Evolutionary conservation across 2,329 filamentous ascomycete genomes (phyloP).

Genomic region (Clarireedia monteithiana): DNA sequence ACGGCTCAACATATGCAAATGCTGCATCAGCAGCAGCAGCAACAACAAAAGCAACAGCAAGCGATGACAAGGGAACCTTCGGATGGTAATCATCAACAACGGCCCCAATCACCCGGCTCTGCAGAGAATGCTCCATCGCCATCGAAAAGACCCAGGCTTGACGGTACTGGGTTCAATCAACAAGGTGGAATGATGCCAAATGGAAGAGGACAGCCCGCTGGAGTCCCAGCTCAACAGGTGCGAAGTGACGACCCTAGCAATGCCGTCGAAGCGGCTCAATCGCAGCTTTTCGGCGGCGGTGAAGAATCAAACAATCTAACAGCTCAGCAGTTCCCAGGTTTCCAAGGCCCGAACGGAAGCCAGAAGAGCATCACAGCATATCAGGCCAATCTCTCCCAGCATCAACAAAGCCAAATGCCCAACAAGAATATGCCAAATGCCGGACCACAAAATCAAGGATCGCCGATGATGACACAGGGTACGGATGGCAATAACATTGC

Average conservation of each 20-base stretch:
- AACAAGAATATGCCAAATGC: slow-evolving; percentile 73
- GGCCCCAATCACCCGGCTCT: slow-evolving; percentile 73
- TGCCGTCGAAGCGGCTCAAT: slow-evolving; percentile 46
- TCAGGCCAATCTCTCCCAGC: slow-evolving; percentile 74
- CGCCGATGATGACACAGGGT: slow-evolving; percentile 72
- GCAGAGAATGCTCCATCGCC: slow-evolving; percentile 87
- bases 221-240: slow-evolving; percentile 60
- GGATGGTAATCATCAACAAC: slow-evolving; percentile 61
- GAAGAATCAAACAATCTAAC: slow-evolving; percentile 70
- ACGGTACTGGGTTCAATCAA: slow-evolving; percentile 63
- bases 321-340: slow-evolving; percentile 63
- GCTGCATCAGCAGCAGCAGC: slow-evolving; percentile 61
- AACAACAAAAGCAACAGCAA: slow-evolving; percentile 67
- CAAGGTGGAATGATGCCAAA: slow-evolving; percentile 55
- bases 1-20: slow-evolving; percentile 58
- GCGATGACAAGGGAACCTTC: slow-evolving; percentile 86
- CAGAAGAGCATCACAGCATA: slow-evolving; percentile 77
- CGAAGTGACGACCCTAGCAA: slow-evolving; percentile 45
- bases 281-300: slow-evolving; percentile 55
- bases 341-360: slow-evolving; percentile 32
- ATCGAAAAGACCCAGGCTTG: slow-evolving; percentile 80
- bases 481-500: slow-evolving; percentile 53
- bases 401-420: slow-evolving; percentile 64
- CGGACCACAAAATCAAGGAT: slow-evolving; percentile 68
- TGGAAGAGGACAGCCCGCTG: slow-evolving; percentile 55